Conservation (phyloP, 768 basidiomycete species). For the Mycena belliarum region DNA sequence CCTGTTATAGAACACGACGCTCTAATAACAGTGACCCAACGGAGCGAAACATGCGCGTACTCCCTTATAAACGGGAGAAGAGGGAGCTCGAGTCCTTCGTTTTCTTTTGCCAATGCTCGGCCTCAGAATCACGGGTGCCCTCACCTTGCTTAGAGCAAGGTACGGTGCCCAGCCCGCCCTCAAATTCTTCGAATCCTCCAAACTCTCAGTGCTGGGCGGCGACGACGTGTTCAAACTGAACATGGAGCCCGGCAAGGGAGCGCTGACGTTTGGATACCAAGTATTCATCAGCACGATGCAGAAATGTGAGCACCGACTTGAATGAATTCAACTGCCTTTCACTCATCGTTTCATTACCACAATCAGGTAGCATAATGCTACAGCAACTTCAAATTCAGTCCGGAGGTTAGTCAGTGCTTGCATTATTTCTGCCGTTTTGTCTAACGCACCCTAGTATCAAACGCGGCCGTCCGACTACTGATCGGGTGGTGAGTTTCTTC, state of each 20-base stretch:
- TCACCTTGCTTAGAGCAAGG: neutral
- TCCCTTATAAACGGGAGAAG: neutral
- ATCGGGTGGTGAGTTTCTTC: neutral
- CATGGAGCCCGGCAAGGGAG: neutral
- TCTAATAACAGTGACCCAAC: too few relatives aligned
- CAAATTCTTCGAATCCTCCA: neutral
- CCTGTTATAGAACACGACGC: too few relatives aligned
- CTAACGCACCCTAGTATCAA: neutral
- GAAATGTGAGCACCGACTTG: neutral
- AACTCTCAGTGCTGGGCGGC: neutral
- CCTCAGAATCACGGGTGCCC: neutral
- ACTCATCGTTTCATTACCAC: neutral
- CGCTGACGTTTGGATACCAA: neutral
- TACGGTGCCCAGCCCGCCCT: neutral
- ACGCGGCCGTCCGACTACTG: neutral
- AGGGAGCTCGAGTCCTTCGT: neutral
- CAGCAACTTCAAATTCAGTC: neutral
- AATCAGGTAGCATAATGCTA: neutral
- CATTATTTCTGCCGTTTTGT: neutral
- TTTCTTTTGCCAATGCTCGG: neutral
- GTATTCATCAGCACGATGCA: neutral
- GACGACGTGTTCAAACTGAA: neutral
- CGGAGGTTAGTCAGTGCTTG: neutral
- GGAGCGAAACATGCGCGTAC: too few relatives aligned
- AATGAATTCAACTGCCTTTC: neutral